phyloP scores from a whole-genome alignment of 2,329 filamentous ascomycete genomes.

The Pseudogymnoascus sp. region DNA sequence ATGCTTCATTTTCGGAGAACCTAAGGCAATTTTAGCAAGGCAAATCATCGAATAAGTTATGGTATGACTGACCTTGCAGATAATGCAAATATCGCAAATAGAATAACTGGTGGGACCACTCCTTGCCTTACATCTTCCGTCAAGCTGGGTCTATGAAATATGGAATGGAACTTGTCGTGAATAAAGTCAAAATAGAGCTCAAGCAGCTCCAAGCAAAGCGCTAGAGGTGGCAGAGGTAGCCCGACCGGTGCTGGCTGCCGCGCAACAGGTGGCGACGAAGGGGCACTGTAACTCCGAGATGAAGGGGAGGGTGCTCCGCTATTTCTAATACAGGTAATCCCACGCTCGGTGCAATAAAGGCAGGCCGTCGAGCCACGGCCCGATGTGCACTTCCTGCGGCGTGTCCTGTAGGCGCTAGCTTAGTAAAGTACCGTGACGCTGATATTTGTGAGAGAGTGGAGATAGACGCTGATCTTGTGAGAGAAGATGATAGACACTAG shows the following conservation, averaged over 20 bases:
- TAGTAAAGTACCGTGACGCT: not conserved
- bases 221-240: not conserved
- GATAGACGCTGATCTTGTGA: no score
- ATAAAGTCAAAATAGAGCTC: slow-evolving; percentile 21
- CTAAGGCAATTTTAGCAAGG: slow-evolving; percentile 11
- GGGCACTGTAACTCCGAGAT: not conserved
- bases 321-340: not conserved
- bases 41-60: not conserved
- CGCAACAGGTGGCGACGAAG: not conserved
- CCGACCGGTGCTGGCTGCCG: not conserved
- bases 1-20: slow-evolving; percentile 17
- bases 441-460: no score
- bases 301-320: not conserved
- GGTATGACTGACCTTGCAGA: slow-evolving; percentile 16
- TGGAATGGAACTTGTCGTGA: slow-evolving; percentile 20
- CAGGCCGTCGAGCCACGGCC: not conserved
- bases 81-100: slow-evolving; percentile 19
- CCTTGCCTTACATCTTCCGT: slow-evolving; percentile 14
- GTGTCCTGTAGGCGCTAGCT: not conserved
- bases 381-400: not conserved
- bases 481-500: no score
- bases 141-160: slow-evolving; percentile 20
- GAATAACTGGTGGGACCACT: slow-evolving; percentile 14
- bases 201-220: slow-evolving; percentile 17
- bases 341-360: not conserved